Evolutionary conservation across 495 filamentous ascomycete genomes (phyloP), one percentile per base, ranked within the genome.

Genomic region (Hypoxylon lienhwacheense): DNA sequence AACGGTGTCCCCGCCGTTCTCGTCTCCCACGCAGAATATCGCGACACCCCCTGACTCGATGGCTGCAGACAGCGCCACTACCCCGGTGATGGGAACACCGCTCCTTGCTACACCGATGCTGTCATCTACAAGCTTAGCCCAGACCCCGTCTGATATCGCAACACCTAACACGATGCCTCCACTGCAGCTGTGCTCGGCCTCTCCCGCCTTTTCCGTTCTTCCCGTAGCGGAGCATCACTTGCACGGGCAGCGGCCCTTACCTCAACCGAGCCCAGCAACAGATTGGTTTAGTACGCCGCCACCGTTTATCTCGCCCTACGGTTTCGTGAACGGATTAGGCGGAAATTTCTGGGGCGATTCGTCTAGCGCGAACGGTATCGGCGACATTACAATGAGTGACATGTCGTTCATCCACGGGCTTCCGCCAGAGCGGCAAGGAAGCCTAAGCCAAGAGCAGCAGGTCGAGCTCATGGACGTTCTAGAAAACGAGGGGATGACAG

Each of bases 371-470:
- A 77, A 29, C 22, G 72, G 37, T 65, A 68, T 57, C 50, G 75
- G 21, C 71, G 53, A 61, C 17, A 28, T 63, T 14, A 47, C 46
- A 6, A 48, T 56, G 16, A 47, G 57, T 14, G 62, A 63, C 35
- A 52, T 54, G 35, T 60, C 69, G n/a, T 65, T 63, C 28, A 35
- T 53, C 12, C 41, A 52, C 21, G 62, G 59, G 33, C 67, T 69
- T 21, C 47, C 66, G 3, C 61, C 64, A 29, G 66, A 77, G 65
- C 73, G 85, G 7, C 77, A 81, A 32, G 80, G 83, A 33, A 87
- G 84, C 31, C 70, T 90, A 43, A 86, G 80, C 35, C 83, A 86
- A 45, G 77, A 86, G 61, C 83, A 88, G 65, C 86, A 89, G 66
- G 67, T 83, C 32, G 83, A 89, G 70, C 68, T 90, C 42, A 83